These are phyloP conservation scores for Komagataella pastoris DNA, from an alignment of 805 yeast genomes.

Conservation along the genomic window DNA sequence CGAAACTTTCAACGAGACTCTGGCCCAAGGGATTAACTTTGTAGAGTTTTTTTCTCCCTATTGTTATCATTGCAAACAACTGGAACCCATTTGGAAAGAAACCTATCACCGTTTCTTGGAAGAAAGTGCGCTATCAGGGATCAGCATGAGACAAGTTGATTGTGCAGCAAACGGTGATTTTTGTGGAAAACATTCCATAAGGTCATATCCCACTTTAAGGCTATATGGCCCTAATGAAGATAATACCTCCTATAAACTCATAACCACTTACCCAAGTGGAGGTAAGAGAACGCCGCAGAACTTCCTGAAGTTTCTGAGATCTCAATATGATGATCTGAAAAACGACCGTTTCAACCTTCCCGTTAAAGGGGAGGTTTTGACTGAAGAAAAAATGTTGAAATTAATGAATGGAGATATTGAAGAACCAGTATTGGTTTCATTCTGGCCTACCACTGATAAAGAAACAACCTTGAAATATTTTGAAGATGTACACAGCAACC, in stretches of 20 bases:
- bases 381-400: conserved; percentile 20
- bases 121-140: conserved; percentile 28
- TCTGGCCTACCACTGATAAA: conserved; percentile 47
- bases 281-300: conserved; percentile 32
- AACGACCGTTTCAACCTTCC: conserved; percentile 23
- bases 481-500: conserved; percentile 15
- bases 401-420: conserved; percentile 40
- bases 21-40: conserved; percentile 48
- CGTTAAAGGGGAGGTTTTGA: conserved; percentile 24
- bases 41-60: conserved; percentile 88
- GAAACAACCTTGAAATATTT: conserved; percentile 21
- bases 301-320: conserved; percentile 38
- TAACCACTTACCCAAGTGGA: conserved; percentile 32
- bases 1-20: conserved; percentile 33
- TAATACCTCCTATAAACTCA: conserved; percentile 20
- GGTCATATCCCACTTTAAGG: conserved; percentile 56
- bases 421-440: conserved; percentile 45
- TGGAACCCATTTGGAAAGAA: conserved; percentile 77
- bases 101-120: conserved; percentile 41
- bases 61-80: conserved; percentile 66
- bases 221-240: conserved; percentile 49
- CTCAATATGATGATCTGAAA: conserved; percentile 33
- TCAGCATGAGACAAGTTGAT: conserved; percentile 65
- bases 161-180: conserved; percentile 82
- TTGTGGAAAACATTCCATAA: conserved; percentile 54